Base-by-base conservation (phyloP, 257 asterid species). In the Nicotiana noctiflora region DNA sequence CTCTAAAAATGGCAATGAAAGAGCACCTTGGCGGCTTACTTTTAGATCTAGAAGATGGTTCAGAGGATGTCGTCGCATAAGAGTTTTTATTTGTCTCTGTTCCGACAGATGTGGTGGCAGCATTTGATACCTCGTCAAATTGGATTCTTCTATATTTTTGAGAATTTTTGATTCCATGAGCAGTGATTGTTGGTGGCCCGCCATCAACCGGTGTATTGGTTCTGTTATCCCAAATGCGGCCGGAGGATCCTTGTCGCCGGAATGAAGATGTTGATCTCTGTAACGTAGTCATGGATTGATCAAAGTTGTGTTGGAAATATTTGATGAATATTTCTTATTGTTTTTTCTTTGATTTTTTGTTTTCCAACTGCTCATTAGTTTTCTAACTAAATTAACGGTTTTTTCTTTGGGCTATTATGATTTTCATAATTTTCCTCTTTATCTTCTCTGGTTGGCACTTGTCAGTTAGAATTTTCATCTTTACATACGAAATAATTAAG, bases 181-280 rank as follows among this genome's bases (percentile, higher is more conserved):
- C 59, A 6, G 49, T 53, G 46, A 46, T 2, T 29, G 34, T 29
- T n/a, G 25, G 21, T 6, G 74, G 52, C 2, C 2, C 63, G 60
- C 62, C 44, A 34, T 74, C 53, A 0, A 83, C 84, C 0, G 79
- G 76, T 0, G 56, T 21, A 2, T 76, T 80, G 76, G 76, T 31
- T 44, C 81, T 80, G 56, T 61, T 76, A 31, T 85, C 88, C 97
- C 97, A 93, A 85, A 89, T 88, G 80, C 84, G 88, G 62, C 95
- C 95, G 5, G 97, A 93, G 61, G 97, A 93, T 72, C 98, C 98
- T 49, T 93, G 97, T 82, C 98, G 84, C 57, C 95, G 79, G 82
- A 90, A 92, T 11, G 98, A 92, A 77, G 37, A 88, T 2, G 95
- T 60, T 51, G 98, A 92, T 87, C 98, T 87, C 80, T 86, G 90